Evolutionary conservation across 345 rosid genomes (phyloP), one percentile per base, ranked within the genome.

Genomic region (Combretum micranthum): DNA sequence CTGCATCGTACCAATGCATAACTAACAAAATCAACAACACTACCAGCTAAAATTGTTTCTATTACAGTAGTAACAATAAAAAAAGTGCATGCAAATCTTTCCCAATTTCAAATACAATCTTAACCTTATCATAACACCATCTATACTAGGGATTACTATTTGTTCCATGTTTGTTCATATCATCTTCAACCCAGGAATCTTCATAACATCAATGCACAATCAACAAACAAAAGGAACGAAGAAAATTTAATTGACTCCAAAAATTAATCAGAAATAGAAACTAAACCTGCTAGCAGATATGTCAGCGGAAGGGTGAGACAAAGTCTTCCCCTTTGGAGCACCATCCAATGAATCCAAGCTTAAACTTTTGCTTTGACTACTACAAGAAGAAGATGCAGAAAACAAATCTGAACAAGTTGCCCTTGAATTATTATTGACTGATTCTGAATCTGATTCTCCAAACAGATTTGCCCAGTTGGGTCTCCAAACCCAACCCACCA

Each of bases 401-500:
- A 74, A 49, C 6, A 44, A 59, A 45, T 58, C 62, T 10, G 72
- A 47, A 15, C 42, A 42, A 18, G 25, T 42, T 26, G 1, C 12
- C 8, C 14, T 55, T 15, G 44, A 42, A 42, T 26, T 12, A 42
- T 55, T 15, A 18, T 37, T 13, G 12, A 37, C 39, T 32, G 10
- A 9, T 14, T 19, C 59, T n/a, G n/a, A n/a, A n/a, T n/a, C n/a
- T 12, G 60, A 12, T 23, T 75, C 73, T 54, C 74, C 62, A n/a
- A 62, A 65, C 66, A 75, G 72, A 75, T 65, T 69, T 0, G 89
- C 96, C 95, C 97, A 93, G 52, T 78, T 77, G 43, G 97, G 99
- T 62, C 81, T 77, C 97, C 97, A 93, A 1, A 83, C 63, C 99
- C 99, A 93, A 20, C 99, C 99, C 2, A 85, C 91, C 25, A 93